Evolutionary conservation across 768 basidiomycete genomes (phyloP).

Genomic region (Mycena chlorophos): DNA sequence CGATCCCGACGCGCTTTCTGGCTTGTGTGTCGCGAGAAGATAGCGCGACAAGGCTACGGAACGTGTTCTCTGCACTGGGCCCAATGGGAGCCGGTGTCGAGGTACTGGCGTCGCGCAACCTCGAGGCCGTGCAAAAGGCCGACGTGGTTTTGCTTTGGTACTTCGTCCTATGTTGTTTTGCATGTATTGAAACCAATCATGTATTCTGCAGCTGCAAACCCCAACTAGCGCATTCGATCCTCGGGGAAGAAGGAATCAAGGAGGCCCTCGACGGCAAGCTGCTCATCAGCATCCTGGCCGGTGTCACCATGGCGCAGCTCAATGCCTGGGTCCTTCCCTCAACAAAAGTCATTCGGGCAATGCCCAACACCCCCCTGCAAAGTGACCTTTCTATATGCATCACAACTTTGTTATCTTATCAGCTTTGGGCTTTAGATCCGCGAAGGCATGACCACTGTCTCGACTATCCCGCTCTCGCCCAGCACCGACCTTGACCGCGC

Average conservation of each 20-base stretch:
- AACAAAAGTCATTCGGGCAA: conserved; percentile 90
- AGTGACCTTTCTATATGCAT: conserved; percentile 42
- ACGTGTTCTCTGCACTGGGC: conserved; percentile 59
- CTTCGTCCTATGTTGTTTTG: conserved; percentile 23
- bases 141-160: conserved; percentile 92
- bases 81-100: conserved; percentile 67
- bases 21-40: conserved; percentile 85
- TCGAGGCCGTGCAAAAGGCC: conserved; percentile 66
- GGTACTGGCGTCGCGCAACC: conserved; percentile 68
- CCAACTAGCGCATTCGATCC: conserved; percentile 74
- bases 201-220: conserved; percentile 84
- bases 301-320: conserved; percentile 86
- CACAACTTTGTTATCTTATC: background rate
- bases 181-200: background rate
- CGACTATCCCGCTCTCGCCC: conserved; percentile 58
- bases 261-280: conserved; percentile 89
- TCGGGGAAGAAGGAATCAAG: conserved; percentile 71
- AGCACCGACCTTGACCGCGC: conserved; percentile 59
- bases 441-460: conserved; percentile 97
- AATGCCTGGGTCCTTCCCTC: conserved; percentile 67
- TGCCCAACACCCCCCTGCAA: conserved; percentile 99
- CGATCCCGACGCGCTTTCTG: conserved; percentile 76
- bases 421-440: conserved; percentile 90
- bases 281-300: conserved; percentile 96
- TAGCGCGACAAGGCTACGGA: conserved; percentile 64